Conservation (phyloP, 768 basidiomycete species). For the Leucosporidium scottii region DNA sequence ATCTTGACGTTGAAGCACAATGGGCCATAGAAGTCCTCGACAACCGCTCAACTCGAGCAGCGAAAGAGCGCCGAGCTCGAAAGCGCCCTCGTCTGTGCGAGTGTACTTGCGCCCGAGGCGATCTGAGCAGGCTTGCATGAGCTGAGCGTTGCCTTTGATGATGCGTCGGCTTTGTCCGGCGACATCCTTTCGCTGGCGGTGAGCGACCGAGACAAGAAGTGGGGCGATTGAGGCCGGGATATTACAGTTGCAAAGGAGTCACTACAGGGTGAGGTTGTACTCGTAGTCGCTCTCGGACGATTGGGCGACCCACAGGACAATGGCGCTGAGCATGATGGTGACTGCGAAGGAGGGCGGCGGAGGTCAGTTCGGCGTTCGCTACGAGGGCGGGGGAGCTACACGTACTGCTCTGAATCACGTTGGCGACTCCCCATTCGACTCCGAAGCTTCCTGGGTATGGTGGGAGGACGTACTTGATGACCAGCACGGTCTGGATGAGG, state of each 20-base stretch:
- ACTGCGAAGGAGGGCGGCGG: background rate
- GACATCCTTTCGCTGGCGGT: no score
- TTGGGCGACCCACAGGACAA: slow-evolving; percentile 89
- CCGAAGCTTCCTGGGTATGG: slow-evolving; percentile 62
- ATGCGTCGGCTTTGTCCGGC: no score
- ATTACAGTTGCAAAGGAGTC: background rate
- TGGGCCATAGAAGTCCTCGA: no score
- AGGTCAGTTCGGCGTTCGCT: background rate
- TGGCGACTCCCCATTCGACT: slow-evolving; percentile 86
- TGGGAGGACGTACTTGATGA: slow-evolving; percentile 80
- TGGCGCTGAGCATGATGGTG: slow-evolving; percentile 53
- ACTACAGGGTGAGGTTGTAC: slow-evolving; percentile 56
- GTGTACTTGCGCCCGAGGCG: no score
- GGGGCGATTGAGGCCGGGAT: no score
- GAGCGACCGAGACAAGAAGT: no score
- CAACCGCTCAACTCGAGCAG: no score
- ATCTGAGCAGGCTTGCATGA: no score
- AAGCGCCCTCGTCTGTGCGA: no score
- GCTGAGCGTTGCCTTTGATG: no score
- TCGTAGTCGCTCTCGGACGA: slow-evolving; percentile 80
- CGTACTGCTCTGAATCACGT: slow-evolving; percentile 85
- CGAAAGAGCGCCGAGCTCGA: no score
- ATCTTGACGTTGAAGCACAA: no score
- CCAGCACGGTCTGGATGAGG: slow-evolving; percentile 61
- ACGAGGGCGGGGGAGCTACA: slow-evolving; percentile 7